Evolutionary conservation across 2,329 filamentous ascomycete genomes (phyloP).

Genomic region (Cercospora sp.): DNA sequence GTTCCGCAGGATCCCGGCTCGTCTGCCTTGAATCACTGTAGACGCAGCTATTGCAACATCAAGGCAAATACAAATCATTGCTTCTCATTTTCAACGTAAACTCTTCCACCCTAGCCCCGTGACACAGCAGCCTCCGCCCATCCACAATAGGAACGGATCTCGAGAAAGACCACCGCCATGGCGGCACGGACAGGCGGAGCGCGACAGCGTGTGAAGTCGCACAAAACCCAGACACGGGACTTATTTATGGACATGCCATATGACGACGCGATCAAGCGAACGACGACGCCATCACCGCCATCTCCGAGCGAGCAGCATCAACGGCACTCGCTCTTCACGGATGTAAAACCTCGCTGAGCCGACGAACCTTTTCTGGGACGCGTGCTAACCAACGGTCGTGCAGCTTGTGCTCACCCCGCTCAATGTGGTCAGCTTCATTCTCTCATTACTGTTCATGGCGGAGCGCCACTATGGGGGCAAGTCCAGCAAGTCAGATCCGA

Average conservation of each 20-base stretch:
- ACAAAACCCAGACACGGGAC: constrained; percentile 33
- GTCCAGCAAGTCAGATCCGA: constrained; percentile 45
- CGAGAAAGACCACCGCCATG: constrained; percentile 19
- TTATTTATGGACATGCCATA: constrained; percentile 34
- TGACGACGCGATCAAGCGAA: constrained; percentile 29
- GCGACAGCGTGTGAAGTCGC: constrained; percentile 21
- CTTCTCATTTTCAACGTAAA: neutral
- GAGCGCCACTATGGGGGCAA: constrained; percentile 57
- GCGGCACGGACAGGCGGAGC: constrained; percentile 17
- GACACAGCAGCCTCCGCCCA: constrained; percentile 20
- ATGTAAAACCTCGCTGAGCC: constrained; percentile 23
- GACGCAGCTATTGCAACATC: neutral
- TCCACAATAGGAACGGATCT: neutral
- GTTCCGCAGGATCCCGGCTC: neutral
- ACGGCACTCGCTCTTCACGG: constrained; percentile 26
- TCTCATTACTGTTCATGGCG: constrained; percentile 61
- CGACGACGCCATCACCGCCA: constrained; percentile 24
- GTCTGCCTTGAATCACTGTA: neutral
- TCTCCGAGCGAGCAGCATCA: constrained; percentile 20
- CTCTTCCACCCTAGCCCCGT: constrained; percentile 14
- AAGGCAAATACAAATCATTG: constrained; percentile 5
- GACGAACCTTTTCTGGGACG: neutral
- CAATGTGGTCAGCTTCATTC: constrained; percentile 63
- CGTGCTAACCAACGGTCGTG: constrained; percentile 2
- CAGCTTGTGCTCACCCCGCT: constrained; percentile 60